phyloP scores from a whole-genome alignment of 345 rosid species.

The Salix udensis region DNA sequence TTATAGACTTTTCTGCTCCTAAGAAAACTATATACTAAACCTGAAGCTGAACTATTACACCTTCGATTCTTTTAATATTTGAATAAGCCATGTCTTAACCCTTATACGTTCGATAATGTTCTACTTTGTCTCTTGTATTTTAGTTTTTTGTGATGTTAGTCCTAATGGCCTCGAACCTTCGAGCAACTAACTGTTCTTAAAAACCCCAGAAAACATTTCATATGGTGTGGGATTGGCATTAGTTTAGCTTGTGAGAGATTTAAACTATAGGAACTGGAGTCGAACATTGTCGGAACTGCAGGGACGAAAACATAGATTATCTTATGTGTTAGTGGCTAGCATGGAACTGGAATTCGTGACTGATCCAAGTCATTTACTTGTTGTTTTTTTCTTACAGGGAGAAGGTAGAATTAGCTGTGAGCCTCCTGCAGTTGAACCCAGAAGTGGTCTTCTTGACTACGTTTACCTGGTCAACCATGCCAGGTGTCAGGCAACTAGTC shows the following conservation, averaged over 20 bases:
- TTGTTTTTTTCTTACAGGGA: not conserved
- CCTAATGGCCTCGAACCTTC: not conserved
- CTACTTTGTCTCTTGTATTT: not conserved
- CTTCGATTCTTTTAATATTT: not conserved
- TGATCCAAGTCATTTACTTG: not conserved
- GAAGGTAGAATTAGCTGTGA: slow-evolving; percentile 15
- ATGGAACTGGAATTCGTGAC: not conserved
- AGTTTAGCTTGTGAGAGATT: not conserved
- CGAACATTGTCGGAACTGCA: not conserved
- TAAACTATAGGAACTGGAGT: not conserved
- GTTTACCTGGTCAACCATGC: not conserved
- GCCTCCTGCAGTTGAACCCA: not conserved
- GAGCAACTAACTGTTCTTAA: not conserved
- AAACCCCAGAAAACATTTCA: no score
- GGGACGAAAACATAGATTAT: not conserved
- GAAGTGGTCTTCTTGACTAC: not conserved
- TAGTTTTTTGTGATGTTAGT: no score
- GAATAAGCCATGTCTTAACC: not conserved
- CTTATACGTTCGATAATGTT: not conserved
- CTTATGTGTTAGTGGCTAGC: no score
- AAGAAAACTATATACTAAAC: not conserved
- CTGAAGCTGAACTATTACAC: not conserved
- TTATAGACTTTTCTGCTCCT: not conserved
- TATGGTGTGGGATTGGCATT: no score
- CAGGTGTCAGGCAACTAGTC: not conserved